Base-by-base conservation (phyloP, 2,329 filamentous ascomycete species). In the Scedosporium dehoogii region DNA sequence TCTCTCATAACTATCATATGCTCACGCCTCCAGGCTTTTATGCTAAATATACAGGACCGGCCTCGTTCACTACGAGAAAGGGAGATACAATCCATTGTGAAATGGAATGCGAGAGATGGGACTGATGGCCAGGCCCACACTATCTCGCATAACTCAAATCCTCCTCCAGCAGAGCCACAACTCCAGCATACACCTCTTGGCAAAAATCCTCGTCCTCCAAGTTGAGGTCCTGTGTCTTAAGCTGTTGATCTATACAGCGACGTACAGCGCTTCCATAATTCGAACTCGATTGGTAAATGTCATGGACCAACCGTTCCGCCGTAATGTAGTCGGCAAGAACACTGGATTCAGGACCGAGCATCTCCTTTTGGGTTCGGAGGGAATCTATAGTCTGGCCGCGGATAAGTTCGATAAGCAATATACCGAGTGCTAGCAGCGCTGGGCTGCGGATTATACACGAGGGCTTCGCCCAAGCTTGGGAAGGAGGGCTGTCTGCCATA, bases 341-440 rank as follows among this genome's bases (percentile, higher is more conserved):
- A n/a, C 38, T 38, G 10, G 10, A 16, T 10, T 33, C 27, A 27
- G 55, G 27, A 2, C 16, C 25, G 27, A 38, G 55, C 55, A 38
- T 46, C n/a, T 64, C 51, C 1, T 61, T 21, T 2, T 12, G 14
- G 5, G 16, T 58, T 0, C 59, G 64, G 3, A 66, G 33, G 7
- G 41, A 61, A 0, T 62, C 53, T 6, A 68, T 27, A 0, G 63
- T 61, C 1, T 63, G 41, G 0, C 65, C 66, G 0, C 66, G 53
- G 0, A 64, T 64, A 21, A 70, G 48, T 56, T 70, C 68, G 10
- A 69, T 62, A 14, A 70, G 62, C 0, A 70, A 33, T 3, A 66
- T 60, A 1, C 68, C 67, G 2, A 70, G 65, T 0, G 61, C 63
- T 0, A 67, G 62, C n/a, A 69, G 56, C 0, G 63, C 62, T 0